These are phyloP conservation scores for Candida golubevii DNA, from an alignment of 805 yeast species.

Conservation along the genomic window DNA sequence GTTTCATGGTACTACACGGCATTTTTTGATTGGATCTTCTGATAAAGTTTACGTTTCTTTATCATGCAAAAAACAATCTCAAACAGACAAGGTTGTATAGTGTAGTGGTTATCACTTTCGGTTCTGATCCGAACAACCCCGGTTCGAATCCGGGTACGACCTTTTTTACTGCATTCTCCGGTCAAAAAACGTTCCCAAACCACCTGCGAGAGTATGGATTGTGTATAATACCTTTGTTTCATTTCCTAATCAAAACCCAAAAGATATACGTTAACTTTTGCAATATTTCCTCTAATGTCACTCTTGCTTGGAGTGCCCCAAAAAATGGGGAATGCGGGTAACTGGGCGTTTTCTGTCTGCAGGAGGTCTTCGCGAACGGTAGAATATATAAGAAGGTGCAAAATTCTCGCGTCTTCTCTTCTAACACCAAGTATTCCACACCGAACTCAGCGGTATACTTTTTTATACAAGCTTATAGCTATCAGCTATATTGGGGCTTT, in stretches of 20 bases:
- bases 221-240: too few relatives aligned
- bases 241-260: too few relatives aligned
- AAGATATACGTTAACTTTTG: too few relatives aligned
- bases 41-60: too few relatives aligned
- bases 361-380: conserved; percentile 11
- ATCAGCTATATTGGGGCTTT: conserved; percentile 9
- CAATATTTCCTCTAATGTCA: too few relatives aligned
- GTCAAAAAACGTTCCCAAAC: too few relatives aligned
- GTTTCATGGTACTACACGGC: too few relatives aligned
- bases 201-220: too few relatives aligned
- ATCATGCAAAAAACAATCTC: too few relatives aligned
- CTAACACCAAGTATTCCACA: not conserved
- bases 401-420: not conserved
- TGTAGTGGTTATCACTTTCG: conserved; percentile 80
- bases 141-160: conserved; percentile 85
- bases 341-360: conserved; percentile 3
- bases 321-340: conserved; percentile 10
- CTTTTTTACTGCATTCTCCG: too few relatives aligned
- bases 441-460: conserved; percentile 13
- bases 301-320: not conserved
- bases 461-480: conserved; percentile 21
- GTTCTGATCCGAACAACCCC: conserved; percentile 82
- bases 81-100: conserved; percentile 43
- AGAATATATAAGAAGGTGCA: conserved; percentile 6
- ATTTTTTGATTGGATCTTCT: too few relatives aligned